These are phyloP conservation scores for Aechmea fasciata DNA, from an alignment of 176 grass and related monocot genomes.

Conservation along the genomic window DNA sequence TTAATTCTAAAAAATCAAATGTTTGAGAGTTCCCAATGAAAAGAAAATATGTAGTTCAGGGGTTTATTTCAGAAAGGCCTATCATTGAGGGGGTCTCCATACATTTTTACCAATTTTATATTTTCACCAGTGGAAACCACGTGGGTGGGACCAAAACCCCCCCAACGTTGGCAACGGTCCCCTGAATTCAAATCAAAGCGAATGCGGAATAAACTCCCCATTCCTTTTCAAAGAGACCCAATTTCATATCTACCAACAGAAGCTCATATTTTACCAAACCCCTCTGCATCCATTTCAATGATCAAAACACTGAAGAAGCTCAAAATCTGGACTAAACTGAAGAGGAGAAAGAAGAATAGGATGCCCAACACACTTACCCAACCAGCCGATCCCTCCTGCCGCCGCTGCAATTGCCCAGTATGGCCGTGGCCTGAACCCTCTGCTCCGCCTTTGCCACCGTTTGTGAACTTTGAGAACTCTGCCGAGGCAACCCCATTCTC, in stretches of 20 bases:
- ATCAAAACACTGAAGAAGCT: conserved; percentile 34
- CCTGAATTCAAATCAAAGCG: too few species aligned
- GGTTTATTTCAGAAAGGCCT: too few species aligned
- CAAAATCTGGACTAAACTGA: conserved; percentile 25
- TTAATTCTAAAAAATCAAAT: too few species aligned
- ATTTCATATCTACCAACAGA: not conserved
- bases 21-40: too few species aligned
- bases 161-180: too few species aligned
- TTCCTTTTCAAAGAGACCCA: not conserved
- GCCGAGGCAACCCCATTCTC: not conserved
- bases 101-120: too few species aligned
- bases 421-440: conserved; percentile 4
- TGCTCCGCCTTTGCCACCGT: conserved; percentile 19
- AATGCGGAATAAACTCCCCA: too few species aligned
- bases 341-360: conserved; percentile 20
- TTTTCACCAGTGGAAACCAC: too few species aligned
- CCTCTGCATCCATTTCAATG: conserved; percentile 8
- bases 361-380: conserved; percentile 4
- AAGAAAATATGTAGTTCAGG: too few species aligned
- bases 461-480: not conserved
- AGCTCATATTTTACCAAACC: not conserved
- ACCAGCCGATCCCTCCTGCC: conserved; percentile 12
- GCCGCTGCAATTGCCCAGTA: not conserved
- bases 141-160: too few species aligned
- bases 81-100: too few species aligned